These are phyloP conservation scores for Hanseniaspora mollemarum DNA, from an alignment of 805 yeast genomes.

Conservation along the genomic window DNA sequence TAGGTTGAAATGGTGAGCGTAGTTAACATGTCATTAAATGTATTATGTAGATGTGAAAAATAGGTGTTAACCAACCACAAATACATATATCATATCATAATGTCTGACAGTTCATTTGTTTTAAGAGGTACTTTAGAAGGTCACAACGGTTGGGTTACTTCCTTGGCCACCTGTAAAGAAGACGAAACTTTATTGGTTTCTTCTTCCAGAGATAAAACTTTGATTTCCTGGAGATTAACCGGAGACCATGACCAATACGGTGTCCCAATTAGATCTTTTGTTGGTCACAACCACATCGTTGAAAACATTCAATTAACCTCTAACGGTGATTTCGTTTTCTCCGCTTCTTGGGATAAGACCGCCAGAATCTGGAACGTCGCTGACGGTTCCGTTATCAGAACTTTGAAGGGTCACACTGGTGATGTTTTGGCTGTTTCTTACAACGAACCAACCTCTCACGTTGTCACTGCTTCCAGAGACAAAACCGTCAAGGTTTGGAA, in stretches of 20 bases:
- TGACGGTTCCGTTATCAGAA: conserved; percentile 84
- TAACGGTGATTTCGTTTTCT: conserved; percentile 94
- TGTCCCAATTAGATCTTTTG: conserved; percentile 92
- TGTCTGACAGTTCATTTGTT: conserved; percentile 81
- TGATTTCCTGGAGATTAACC: conserved; percentile 94
- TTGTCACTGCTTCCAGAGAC: conserved; percentile 98
- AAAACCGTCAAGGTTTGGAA: conserved; percentile 99
- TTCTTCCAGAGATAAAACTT: conserved; percentile 97
- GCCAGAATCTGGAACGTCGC: conserved; percentile 96
- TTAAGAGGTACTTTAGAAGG: conserved; percentile 99
- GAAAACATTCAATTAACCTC: conserved; percentile 95
- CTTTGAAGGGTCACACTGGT: conserved; percentile 96
- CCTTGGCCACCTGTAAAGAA: conserved; percentile 94
- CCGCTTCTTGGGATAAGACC: conserved; percentile 99
- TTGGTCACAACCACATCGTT: conserved; percentile 98
- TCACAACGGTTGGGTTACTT: conserved; percentile 94
- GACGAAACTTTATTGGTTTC: conserved; percentile 97
- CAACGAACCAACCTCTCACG: conserved; percentile 92
- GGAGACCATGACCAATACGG: conserved; percentile 97
- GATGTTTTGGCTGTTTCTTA: conserved; percentile 96
- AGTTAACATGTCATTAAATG: too few species aligned
- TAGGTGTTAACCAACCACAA: conserved; percentile 7
- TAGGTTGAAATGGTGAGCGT: too few species aligned
- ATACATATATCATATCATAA: conserved; percentile 27
- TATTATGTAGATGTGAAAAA: background rate